phyloP scores from a whole-genome alignment of 768 basidiomycete species.

The Mycena belliarum region DNA sequence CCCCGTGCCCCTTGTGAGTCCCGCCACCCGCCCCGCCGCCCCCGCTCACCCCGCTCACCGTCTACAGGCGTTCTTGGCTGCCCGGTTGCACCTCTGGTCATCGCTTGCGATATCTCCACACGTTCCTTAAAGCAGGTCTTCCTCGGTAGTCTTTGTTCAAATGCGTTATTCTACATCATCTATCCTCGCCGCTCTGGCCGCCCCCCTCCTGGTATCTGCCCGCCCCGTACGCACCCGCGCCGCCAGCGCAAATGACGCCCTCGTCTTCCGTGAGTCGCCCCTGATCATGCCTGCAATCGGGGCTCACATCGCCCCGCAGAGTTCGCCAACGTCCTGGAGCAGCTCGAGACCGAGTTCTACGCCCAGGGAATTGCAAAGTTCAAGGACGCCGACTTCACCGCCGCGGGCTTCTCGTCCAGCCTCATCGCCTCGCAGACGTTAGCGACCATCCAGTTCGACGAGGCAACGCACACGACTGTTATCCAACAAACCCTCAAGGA shows the following conservation, averaged over 20 bases:
- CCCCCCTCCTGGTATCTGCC: slow-evolving; percentile 48
- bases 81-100: slow-evolving; percentile 60
- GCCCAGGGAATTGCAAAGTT: slow-evolving; percentile 65
- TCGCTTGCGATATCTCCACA: slow-evolving; percentile 23
- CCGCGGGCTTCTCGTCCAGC: slow-evolving; percentile 63
- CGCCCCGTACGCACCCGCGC: slow-evolving; percentile 46
- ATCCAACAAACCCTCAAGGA: slow-evolving; percentile 53
- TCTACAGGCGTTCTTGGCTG: slow-evolving; percentile 56
- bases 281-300: no score
- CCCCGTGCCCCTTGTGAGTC: slow-evolving; percentile 11
- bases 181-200: slow-evolving; percentile 38
- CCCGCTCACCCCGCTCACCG: not conserved
- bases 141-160: slow-evolving; percentile 34
- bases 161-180: slow-evolving; percentile 51
- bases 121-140: slow-evolving; percentile 34
- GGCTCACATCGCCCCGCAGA: slow-evolving; percentile 40
- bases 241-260: slow-evolving; percentile 44
- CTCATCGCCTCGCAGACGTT: slow-evolving; percentile 63
- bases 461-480: slow-evolving; percentile 56
- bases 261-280: slow-evolving; percentile 64
- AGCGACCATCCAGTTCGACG: slow-evolving; percentile 59
- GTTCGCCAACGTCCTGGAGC: slow-evolving; percentile 76
- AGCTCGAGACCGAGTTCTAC: slow-evolving; percentile 73
- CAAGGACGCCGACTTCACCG: slow-evolving; percentile 57
- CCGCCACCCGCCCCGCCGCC: not conserved